Base-by-base conservation (phyloP, 345 rosid genomes). In the Salix exigua region DNA sequence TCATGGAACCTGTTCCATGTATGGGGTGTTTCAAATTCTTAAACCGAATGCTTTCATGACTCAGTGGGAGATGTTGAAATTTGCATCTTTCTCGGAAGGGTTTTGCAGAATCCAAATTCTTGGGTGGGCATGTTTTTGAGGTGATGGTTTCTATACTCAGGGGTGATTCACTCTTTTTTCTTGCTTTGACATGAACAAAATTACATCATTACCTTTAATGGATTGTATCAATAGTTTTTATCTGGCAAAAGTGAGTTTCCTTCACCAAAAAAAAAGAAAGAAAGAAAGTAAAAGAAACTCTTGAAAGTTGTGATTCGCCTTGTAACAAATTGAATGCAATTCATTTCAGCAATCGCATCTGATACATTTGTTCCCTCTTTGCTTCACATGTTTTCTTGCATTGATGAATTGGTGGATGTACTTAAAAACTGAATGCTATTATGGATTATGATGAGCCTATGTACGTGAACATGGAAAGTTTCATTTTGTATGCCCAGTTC, bases 21-120 rank as follows among this genome's bases (percentile, higher is more conserved):
- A 23, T 10, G 73, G 69, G 40, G 11, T 61, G 38, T 26, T 72
- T 72, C 44, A 28, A 30, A 35, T 10, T 65, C 58, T 14, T 13
- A 40, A 46, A 53, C 51, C 70, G 50, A 50, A 77, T 51, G 50
- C 37, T 8, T 77, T n/a, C 31, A n/a, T 55, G 62, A 55, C 23
- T 40, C 70, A 33, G 70, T 42, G 69, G 60, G 68, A 70, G 67
- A 69, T 76, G 26, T 58, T 42, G 53, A 42, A 69, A 68, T 68
- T 38, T 7, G 33, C 48, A 14, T 69, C 62, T 77, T 63, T n/a
- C 38, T 44, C 33, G 48, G 46, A 62, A 62, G 61, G n/a, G 61
- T 38, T 33, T 51, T 76, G 73, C 17, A 28, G 51, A 60, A 55
- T 42, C 65, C 67, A 26, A 25, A 69, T 40, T n/a, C n/a, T 42